Percentiles rank a stretch among this genome's conserved stretches.
Evolutionary conservation across 75 land plant genomes (phyloP).

Genomic region (Adiantum capillusveneris): DNA sequence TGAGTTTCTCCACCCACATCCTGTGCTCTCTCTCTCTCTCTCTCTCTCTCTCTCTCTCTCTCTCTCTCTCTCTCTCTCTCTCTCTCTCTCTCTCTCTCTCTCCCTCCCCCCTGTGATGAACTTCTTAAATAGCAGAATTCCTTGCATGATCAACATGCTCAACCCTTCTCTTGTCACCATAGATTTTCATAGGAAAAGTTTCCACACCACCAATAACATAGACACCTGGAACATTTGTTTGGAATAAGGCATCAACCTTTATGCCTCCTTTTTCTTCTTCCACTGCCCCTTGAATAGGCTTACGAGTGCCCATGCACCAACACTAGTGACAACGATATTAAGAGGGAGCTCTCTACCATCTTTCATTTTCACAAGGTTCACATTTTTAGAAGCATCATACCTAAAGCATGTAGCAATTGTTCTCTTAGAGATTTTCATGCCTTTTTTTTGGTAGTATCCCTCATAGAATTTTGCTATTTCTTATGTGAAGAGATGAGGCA

Average conservation of each 20-base stretch:
- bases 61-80: too few species aligned
- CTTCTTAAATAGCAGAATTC: too few species aligned
- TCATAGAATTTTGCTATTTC: slow-evolving; percentile 94
- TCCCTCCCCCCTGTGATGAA: too few species aligned
- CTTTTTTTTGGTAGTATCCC: slow-evolving; percentile 78
- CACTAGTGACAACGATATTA: slow-evolving; percentile 93
- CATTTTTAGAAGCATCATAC: slow-evolving; percentile 70
- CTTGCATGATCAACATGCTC: too few species aligned
- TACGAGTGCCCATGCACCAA: slow-evolving; percentile 80
- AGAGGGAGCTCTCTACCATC: slow-evolving; percentile 80
- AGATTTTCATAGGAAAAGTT: too few species aligned
- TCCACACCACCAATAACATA: too few species aligned
- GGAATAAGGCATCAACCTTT: slow-evolving; percentile 48
- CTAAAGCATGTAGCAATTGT: slow-evolving; percentile 83
- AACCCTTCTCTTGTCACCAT: too few species aligned
- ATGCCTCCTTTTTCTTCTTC: slow-evolving; percentile 92
- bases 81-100: too few species aligned
- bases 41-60: too few species aligned
- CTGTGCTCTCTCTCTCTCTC: too few species aligned
- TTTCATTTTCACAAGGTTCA: slow-evolving; percentile 67
- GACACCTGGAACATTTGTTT: not conserved
- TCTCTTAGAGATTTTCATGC: slow-evolving; percentile 80
- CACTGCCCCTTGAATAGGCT: slow-evolving; percentile 74
- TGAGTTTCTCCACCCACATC: too few species aligned
- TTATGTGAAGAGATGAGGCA: slow-evolving; percentile 91